Base-by-base conservation (phyloP, 495 filamentous ascomycete genomes). In the Hypomontagnella submonticulosa region DNA sequence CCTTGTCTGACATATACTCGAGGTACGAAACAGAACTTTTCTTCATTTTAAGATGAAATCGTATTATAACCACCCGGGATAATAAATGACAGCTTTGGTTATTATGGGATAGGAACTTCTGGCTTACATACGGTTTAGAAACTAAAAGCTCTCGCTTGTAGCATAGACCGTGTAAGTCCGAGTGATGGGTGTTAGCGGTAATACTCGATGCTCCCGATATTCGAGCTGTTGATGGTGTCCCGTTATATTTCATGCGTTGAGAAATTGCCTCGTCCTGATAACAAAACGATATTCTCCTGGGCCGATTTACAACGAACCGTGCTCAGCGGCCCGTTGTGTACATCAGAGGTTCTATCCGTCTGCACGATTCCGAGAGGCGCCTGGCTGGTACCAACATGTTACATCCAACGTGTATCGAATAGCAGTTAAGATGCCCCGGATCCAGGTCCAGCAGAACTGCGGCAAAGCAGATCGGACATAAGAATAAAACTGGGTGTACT, bases 281-380 rank as follows among this genome's bases (percentile, higher is more conserved):
- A 37, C 13, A 15, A 42, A 30, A 56, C 30, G 30, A 20, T 40
- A 20, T 46, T 19, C 13, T 38, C 47, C 18, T 20, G n/a, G 52
- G 40, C 51, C 61, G 36, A n/a, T 40, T 27, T 15, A 49, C 55
- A 51, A 30, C 58, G 33, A 54, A 41, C 57, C 38, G 27, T 23
- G 19, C 33, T 13, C 23, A 43, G 40, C 63, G 63, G 63, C 51
- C 56, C 63, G 51, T 56, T 30, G 50, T 49, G 54, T 54, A 18
- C 52, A 40, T 38, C 27, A 19, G 42, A 41, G 16, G 49, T 51
- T 33, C 43, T 53, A 66, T 49, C 54, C 55, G 41, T 49, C 59
- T 68, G 44, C 55, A 23, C 47, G 55, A 50, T 62, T 53, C 58
- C 47, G 65, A 53, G 18, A 43, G 40, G 46, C 38, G 53, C 53